A percentile compares a stretch with the other conserved stretches of the same genome.
phyloP scores from a whole-genome alignment of 805 yeast genomes.

The Yarrowia hollandica region DNA sequence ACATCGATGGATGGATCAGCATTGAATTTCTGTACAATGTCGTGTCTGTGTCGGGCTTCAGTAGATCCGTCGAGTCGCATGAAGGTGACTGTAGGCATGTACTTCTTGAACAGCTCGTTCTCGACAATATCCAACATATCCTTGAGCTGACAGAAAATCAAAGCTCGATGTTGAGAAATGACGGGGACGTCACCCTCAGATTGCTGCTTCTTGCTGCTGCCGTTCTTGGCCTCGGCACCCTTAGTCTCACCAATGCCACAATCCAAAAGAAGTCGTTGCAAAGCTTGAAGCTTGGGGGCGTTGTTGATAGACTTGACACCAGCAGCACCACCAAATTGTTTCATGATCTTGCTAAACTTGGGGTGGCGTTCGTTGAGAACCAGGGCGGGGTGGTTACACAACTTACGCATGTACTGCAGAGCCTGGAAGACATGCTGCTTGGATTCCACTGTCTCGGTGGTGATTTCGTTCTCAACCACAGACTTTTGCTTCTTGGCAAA shows the following conservation, averaged over 20 bases:
- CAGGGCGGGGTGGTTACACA: constrained; percentile 94
- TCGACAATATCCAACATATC: constrained; percentile 98
- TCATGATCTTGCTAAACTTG: constrained; percentile 65
- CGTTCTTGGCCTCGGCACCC: constrained; percentile 35
- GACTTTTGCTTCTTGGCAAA: constrained; percentile 89
- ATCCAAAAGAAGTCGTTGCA: constrained; percentile 76
- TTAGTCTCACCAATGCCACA: constrained; percentile 80
- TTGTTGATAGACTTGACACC: constrained; percentile 71
- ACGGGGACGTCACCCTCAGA: constrained; percentile 55
- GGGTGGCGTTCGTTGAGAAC: constrained; percentile 85
- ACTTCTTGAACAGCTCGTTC: constrained; percentile 74
- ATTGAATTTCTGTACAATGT: constrained; percentile 86
- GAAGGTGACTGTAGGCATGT: constrained; percentile 88
- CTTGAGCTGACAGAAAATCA: constrained; percentile 92
- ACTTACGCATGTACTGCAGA: constrained; percentile 91
- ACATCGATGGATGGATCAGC: constrained; percentile 97
- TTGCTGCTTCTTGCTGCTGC: constrained; percentile 38
- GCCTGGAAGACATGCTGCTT: constrained; percentile 97
- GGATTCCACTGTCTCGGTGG: constrained; percentile 38
- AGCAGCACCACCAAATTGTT: constrained; percentile 57
- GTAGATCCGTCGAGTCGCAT: constrained; percentile 94
- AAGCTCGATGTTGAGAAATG: constrained; percentile 92
- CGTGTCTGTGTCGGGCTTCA: constrained; percentile 88
- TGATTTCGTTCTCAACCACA: constrained; percentile 58
- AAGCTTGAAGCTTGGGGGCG: constrained; percentile 86